Conservation (phyloP, 2,329 filamentous ascomycete species). For the Alternaria sp. region DNA sequence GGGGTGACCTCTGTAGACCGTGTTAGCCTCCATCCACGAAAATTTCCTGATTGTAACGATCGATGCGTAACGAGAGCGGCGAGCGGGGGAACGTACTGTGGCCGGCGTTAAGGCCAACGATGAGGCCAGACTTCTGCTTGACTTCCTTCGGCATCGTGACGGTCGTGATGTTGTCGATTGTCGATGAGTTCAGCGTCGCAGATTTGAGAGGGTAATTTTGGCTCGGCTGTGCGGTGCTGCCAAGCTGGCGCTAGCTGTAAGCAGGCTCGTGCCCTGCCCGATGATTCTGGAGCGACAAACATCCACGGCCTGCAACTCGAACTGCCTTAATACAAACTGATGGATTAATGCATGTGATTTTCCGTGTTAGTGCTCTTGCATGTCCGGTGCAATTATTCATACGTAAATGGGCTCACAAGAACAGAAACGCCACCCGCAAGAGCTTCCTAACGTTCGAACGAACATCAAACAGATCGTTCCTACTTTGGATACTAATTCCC, state of each 20-base stretch:
- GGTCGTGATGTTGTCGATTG: conserved; percentile 49
- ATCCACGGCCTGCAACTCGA: not conserved
- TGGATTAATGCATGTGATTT: not conserved
- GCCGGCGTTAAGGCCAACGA: conserved; percentile 70
- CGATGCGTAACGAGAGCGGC: conserved; percentile 25
- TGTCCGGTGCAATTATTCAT: not conserved
- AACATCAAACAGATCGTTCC: not conserved
- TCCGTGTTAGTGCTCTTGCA: not conserved
- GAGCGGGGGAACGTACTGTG: conserved; percentile 64
- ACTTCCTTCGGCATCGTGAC: conserved; percentile 63
- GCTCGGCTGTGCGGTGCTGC: conserved; percentile 31
- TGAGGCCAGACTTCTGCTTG: conserved; percentile 63
- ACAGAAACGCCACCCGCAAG: not conserved
- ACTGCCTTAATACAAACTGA: not conserved
- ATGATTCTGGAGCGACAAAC: not conserved
- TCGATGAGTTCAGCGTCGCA: conserved; percentile 25
- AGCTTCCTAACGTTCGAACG: not conserved
- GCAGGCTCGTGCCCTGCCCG: conserved; percentile 22
- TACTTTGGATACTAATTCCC: not conserved
- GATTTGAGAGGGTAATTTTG: conserved; percentile 31
- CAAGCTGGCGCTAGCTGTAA: conserved; percentile 32
- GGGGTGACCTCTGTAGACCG: conserved; percentile 59
- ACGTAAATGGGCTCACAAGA: not conserved
- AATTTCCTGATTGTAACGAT: conserved; percentile 20
- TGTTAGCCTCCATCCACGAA: conserved; percentile 35